Percentiles rank a stretch among this genome's conserved stretches.
Evolutionary conservation across 2,329 filamentous ascomycete genomes (phyloP).

Genomic region (Xylariaceae sp.): DNA sequence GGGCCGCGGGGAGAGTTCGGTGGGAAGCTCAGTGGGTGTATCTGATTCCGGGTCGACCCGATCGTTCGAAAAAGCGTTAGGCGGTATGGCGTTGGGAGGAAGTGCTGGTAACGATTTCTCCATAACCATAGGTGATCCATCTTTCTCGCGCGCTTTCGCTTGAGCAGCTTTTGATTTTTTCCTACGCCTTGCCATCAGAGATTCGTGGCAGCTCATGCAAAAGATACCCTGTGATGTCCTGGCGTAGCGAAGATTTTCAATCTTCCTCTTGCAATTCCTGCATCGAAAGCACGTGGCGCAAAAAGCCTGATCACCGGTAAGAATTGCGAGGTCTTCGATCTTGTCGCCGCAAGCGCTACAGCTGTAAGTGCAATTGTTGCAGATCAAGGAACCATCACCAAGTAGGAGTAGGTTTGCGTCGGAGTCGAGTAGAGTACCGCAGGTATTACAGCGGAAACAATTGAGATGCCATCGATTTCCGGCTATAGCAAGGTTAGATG

Average conservation of each 20-base stretch:
- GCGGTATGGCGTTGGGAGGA: constrained; percentile 74
- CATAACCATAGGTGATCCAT: constrained; percentile 70
- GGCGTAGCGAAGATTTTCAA: constrained; percentile 97
- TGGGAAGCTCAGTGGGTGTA: constrained; percentile 67
- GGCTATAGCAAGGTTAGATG: constrained; percentile 60
- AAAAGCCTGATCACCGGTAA: constrained; percentile 97
- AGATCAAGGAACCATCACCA: constrained; percentile 96
- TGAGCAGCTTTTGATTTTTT: constrained; percentile 80
- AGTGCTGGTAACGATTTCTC: constrained; percentile 95
- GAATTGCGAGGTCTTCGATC: constrained; percentile 96
- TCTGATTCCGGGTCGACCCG: constrained; percentile 68
- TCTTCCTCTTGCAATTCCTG: constrained; percentile 97
- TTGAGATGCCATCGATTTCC: constrained; percentile 98
- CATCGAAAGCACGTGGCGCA: constrained; percentile 97
- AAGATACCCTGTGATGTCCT: constrained; percentile 98
- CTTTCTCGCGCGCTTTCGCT: constrained; percentile 68
- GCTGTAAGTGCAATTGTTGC: constrained; percentile 99
- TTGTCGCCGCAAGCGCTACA: constrained; percentile 97
- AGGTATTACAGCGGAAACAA: constrained; percentile 98
- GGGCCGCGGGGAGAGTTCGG: constrained; percentile 62
- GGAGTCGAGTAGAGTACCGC: constrained; percentile 93
- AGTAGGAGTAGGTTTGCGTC: constrained; percentile 97
- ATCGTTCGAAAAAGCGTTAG: constrained; percentile 67
- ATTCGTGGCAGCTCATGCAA: constrained; percentile 99
- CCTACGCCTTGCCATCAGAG: constrained; percentile 87